These are phyloP conservation scores for Euphorbia pulcherrima DNA, from an alignment of 345 rosid species.

Conservation along the genomic window DNA sequence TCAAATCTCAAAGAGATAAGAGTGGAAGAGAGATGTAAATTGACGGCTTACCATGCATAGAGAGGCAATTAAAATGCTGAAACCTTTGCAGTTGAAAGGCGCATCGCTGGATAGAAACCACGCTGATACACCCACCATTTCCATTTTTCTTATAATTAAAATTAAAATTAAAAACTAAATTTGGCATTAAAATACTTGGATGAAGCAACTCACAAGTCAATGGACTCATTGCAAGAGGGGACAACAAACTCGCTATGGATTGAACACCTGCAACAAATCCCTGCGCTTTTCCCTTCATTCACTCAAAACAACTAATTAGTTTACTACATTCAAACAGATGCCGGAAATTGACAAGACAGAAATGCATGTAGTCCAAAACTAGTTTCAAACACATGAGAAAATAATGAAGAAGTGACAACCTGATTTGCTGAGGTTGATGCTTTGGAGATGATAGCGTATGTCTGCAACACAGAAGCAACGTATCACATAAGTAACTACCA, in stretches of 20 bases:
- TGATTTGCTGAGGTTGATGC: conserved; percentile 45
- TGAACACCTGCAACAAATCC: conserved; percentile 49
- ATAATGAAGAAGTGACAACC: conserved; percentile 21
- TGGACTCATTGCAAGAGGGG: conserved; percentile 54
- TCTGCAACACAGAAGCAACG: conserved; percentile 30
- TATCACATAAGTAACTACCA: not conserved
- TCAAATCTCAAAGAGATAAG: not conserved
- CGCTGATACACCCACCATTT: conserved; percentile 27
- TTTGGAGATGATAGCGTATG: conserved; percentile 48
- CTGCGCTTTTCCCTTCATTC: conserved; percentile 47
- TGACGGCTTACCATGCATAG: conserved; percentile 40
- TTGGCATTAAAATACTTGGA: not conserved
- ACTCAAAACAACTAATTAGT: not conserved
- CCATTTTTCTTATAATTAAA: no score
- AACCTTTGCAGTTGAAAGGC: conserved; percentile 55
- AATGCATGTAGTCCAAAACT: no score
- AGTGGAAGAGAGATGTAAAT: not conserved
- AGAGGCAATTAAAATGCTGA: conserved; percentile 44
- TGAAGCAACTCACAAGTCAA: conserved; percentile 39
- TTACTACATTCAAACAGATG: not conserved
- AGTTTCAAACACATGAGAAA: no score
- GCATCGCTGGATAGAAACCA: conserved; percentile 43
- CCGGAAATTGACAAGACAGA: no score
- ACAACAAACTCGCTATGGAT: conserved; percentile 42
- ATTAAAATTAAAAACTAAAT: no score